Conservation (phyloP, 768 basidiomycete species). For the Ramaria sp. region DNA sequence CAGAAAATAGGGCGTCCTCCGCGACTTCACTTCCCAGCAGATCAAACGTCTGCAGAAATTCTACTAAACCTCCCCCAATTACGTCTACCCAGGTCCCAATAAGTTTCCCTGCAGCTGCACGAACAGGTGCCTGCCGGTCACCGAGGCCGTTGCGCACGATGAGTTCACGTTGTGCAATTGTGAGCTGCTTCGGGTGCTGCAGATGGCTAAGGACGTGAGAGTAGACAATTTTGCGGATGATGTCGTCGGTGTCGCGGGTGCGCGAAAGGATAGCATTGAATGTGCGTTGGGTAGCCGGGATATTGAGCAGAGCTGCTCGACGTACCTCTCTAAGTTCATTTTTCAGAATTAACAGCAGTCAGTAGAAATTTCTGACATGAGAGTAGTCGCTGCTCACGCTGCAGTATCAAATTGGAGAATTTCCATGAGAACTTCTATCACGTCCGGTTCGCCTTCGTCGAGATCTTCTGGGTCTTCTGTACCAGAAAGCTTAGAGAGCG, state of each 20-base stretch:
- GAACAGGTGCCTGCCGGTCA: constrained; percentile 70
- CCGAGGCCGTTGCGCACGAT: constrained; percentile 77
- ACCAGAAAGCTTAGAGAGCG: constrained; percentile 65
- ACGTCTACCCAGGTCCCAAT: constrained; percentile 69
- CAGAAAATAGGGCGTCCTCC: constrained; percentile 60
- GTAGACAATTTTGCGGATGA: constrained; percentile 68
- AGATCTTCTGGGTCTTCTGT: constrained; percentile 50
- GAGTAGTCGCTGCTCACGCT: constrained; percentile 38
- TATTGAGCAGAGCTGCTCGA: constrained; percentile 60
- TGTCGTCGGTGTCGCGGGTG: constrained; percentile 68
- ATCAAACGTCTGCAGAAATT: constrained; percentile 51
- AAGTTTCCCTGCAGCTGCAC: constrained; percentile 60
- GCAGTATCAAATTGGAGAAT: constrained; percentile 63
- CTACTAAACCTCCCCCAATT: constrained; percentile 32
- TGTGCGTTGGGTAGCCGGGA: constrained; percentile 45
- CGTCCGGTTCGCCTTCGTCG: constrained; percentile 37
- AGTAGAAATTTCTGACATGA: neutral
- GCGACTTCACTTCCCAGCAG: constrained; percentile 43
- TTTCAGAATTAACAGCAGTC: neutral
- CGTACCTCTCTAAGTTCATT: constrained; percentile 66
- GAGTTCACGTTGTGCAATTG: constrained; percentile 62
- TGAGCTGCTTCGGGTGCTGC: constrained; percentile 55
- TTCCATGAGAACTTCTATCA: constrained; percentile 54
- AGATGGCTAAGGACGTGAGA: constrained; percentile 40
- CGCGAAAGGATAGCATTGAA: constrained; percentile 62